phyloP scores from a whole-genome alignment of 83 land plant species.

The Thuja plicata region DNA sequence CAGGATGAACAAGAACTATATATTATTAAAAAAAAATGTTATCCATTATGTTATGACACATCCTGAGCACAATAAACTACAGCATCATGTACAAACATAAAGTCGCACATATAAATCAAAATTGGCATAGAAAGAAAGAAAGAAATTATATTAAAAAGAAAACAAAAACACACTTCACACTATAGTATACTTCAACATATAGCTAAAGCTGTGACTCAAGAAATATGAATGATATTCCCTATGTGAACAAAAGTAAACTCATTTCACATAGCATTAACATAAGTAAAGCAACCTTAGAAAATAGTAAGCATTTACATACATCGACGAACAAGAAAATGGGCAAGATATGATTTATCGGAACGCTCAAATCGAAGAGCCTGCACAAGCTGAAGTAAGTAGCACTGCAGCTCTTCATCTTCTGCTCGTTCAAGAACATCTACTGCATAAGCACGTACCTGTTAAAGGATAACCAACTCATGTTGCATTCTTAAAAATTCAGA shows the following conservation, averaged over 20 bases:
- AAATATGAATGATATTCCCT: no score
- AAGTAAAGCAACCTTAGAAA: neutral
- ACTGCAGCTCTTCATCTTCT: conserved; percentile 96
- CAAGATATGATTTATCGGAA: conserved; percentile 88
- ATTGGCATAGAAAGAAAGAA: neutral
- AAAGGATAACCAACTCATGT: neutral
- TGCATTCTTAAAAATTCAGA: neutral
- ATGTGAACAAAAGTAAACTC: neutral
- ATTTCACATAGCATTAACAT: neutral
- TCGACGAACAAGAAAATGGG: conserved; percentile 85
- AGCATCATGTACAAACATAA: neutral
- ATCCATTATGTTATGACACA: neutral
- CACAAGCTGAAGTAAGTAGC: conserved; percentile 92
- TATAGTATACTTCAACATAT: no score
- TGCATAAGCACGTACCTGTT: conserved; percentile 97
- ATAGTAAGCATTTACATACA: conserved; percentile 40
- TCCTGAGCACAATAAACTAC: neutral
- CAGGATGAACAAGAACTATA: no score
- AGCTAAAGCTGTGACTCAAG: no score
- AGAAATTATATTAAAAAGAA: neutral
- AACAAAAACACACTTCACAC: neutral
- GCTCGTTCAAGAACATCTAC: conserved; percentile 93
- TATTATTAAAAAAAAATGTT: neutral
- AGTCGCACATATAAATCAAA: neutral
- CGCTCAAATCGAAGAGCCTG: conserved; percentile 98